Base-by-base conservation (phyloP, 495 filamentous ascomycete species). In the Aspergillus affinis region DNA sequence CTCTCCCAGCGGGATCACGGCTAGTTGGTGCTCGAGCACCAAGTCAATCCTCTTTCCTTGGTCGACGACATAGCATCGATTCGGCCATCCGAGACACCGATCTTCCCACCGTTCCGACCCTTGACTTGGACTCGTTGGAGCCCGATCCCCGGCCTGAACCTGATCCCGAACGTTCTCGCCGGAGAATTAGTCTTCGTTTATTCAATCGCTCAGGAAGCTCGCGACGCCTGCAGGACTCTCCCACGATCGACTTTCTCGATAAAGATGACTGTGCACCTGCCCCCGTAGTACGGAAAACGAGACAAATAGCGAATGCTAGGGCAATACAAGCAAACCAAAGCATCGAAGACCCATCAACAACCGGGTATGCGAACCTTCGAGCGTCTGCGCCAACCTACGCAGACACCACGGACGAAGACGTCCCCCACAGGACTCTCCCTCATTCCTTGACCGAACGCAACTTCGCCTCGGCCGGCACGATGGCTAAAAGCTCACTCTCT, bases 141-240 rank as follows among this genome's bases (percentile, higher is more conserved):
- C 23, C 62, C 3, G 64, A 62, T 48, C 45, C 62, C 9, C 60
- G 64, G 13, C 49, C 60, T 18, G 66, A 67, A 23, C 54, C 62
- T 0, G 75, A 73, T 0, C 61, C 56, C 0, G 70, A 72, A 18
- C 66, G 61, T 12, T 71, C 71, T 30, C 66, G 72, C 9, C 71
- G 76, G 19, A 78, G 74, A 50, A 68, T 80, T 55, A 70, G 67
- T 7, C 73, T 75, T 20, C 62, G 59, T 3, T 76, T 80, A 59
- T 74, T 78, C 53, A 64, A 55, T 36, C 75, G 73, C 23, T 72
- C 70, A 0, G 48, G 30, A 13, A 65, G 61, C 4, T 23, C 68
- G 5, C 72, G 70, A 12, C 65, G 65, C 17, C 58, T 70, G 0
- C 69, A 75, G 44, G 64, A 62, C 7, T 69, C 76, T 0, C 69